Evolutionary conservation across 345 rosid genomes (phyloP).

Genomic region (thale cress (Arabidopsis thaliana)): TAIR10.1 NC_003074.8:15658501-15659000

Average conservation of each 20-base stretch:
- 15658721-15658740: not conserved
- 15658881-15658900: not conserved
- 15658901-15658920: too few species aligned
- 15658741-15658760: constrained; percentile 15
- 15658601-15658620: constrained; percentile 25
- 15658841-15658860: not conserved
- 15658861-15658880: not conserved
- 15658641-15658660: not conserved
- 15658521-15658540: constrained; percentile 1
- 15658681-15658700: not conserved
- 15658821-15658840: constrained; percentile 31
- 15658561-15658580: not conserved
- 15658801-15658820: constrained; percentile 33
- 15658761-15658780: constrained; percentile 42
- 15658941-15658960: not conserved
- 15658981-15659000: not conserved
- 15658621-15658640: constrained; percentile 31
- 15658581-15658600: constrained; percentile 37
- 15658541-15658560: not conserved
- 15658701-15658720: not conserved
- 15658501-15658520: constrained; percentile 1
- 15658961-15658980: not conserved
- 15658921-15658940: too few species aligned
- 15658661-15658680: not conserved
- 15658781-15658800: constrained; percentile 38